Evolutionary conservation across 805 yeast species (phyloP), one percentile per base, ranked within the genome.

Genomic region (Yamadazyma tumulicola): DNA sequence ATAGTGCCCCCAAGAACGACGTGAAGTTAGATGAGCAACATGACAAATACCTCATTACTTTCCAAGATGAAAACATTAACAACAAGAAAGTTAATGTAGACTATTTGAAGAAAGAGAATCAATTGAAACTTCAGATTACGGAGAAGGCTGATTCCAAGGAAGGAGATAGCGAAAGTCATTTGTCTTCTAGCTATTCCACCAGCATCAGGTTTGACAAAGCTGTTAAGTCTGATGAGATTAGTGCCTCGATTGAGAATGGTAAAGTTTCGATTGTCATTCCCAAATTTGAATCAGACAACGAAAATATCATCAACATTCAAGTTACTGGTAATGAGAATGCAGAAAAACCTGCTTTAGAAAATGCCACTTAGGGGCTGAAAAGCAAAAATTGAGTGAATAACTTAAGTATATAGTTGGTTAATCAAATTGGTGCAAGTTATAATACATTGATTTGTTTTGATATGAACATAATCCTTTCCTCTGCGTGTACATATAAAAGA

Each of bases 1-100:
- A 18, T 23, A 26, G 22, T 13, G 22, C 19, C 17, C 35, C 31
- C 29, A 19, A 19, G 33, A 38, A 44, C 19, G 41, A 43, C 31
- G 41, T 49, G 16, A 41, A 47, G 7, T 37, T 52, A 26, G 40
- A 42, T 10, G 61, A 55, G 34, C 49, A 47, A 29, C 23, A 43
- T 12, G 52, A 49, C 28, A 43, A 48, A 31, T 55, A 55, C 37
- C 12, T 51, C n/a, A 48, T 55, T 20, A 43, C 38, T 7, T 39
- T 39, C 28, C 31, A 35, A 25, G 37, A 39, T 18, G 41, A 35
- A 16, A 35, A 44, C n/a, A 41, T 49, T 11, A 25, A 36, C 4
- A 38, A 42, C 25, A 46, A 48, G 26, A 46, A 47, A 27, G 39
- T 53, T 13, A 46, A 43, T 19, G 47, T 54, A 31, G 54, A 55